Evolutionary conservation across 345 rosid species (phyloP), one percentile per base, ranked within the genome.

Genomic region (Turritis glabra): DNA sequence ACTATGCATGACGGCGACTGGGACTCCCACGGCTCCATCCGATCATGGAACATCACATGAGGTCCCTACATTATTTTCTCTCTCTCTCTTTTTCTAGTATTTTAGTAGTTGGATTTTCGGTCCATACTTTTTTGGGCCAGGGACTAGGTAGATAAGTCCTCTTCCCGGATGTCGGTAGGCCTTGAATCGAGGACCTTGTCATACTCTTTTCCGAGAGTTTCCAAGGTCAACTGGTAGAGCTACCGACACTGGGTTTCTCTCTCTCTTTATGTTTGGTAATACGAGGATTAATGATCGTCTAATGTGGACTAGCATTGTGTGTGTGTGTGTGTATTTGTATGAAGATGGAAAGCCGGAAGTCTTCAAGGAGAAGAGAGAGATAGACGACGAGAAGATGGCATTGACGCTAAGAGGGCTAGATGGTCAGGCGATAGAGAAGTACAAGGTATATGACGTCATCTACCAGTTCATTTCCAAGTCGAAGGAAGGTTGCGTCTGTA

Each of bases 301-400:
- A 23, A 51, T 5, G 8, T 48, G 1, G 17, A 26, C 11, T 53
- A 1, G n/a, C 30, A 22, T n/a, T n/a, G n/a, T n/a, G n/a, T n/a
- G n/a, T n/a, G n/a, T n/a, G n/a, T n/a, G n/a, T 50, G 14, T 67
- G 22, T 54, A 1, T 52, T 7, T 30, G 43, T 56, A 15, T 46
- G 18, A 46, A 72, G 76, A 72, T 33, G 76, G 76, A 3, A 72
- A 72, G 51, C 50, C 53, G 8, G 68, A 71, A 38, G 38, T 12
- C 11, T n/a, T 61, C 59, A 72, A 72, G 68, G 76, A 72, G 61
- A 72, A 51, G 68, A 60, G 75, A 60, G 68, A 72, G 68, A 5
- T 72, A 30, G 60, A 60, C 22, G 75, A 71, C 9, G 37, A 60
- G 75, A 59, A 60, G 6, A 59, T 32, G 50, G 9, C 40, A 14